These are phyloP conservation scores for Amborella trichopoda DNA, from an alignment of 164 flowering plant genomes.

Conservation along the genomic window DNA sequence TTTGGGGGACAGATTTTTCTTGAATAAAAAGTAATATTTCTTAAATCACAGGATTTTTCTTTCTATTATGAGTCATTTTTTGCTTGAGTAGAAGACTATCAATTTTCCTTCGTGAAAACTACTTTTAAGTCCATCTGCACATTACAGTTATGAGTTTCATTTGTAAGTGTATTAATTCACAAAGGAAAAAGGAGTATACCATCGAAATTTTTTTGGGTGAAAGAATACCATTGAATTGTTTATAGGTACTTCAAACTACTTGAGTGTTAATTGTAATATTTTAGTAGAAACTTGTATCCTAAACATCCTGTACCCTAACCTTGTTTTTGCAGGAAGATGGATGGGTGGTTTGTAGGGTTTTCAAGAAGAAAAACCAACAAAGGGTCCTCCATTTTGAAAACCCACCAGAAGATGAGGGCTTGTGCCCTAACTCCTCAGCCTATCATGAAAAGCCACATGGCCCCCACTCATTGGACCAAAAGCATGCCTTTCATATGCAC, in stretches of 20 bases:
- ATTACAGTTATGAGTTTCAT: too few species aligned
- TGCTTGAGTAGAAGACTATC: too few species aligned
- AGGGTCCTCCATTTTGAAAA: slow-evolving; percentile 21
- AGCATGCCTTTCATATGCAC: slow-evolving; percentile 15
- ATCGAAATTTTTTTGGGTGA: too few species aligned
- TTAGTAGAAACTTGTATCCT: not conserved
- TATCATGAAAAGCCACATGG: slow-evolving; percentile 19
- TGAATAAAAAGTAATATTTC: too few species aligned
- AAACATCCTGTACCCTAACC: not conserved
- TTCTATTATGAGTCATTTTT: too few species aligned
- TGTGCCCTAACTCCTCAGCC: not conserved
- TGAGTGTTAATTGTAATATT: not conserved
- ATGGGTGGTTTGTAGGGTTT: slow-evolving; percentile 88
- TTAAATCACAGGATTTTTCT: too few species aligned
- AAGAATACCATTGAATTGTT: too few species aligned
- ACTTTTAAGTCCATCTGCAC: too few species aligned
- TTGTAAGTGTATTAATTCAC: too few species aligned
- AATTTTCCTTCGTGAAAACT: too few species aligned
- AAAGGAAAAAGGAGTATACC: too few species aligned
- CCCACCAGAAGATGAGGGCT: not conserved
- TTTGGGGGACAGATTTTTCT: too few species aligned
- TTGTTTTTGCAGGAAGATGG: slow-evolving; percentile 58
- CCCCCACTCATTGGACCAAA: slow-evolving; percentile 12
- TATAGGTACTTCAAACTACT: not conserved
- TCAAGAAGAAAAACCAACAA: slow-evolving; percentile 50